These are phyloP conservation scores for Cladophialophora carrionii DNA, from an alignment of 2,329 filamentous ascomycete genomes.

Conservation along the genomic window DNA sequence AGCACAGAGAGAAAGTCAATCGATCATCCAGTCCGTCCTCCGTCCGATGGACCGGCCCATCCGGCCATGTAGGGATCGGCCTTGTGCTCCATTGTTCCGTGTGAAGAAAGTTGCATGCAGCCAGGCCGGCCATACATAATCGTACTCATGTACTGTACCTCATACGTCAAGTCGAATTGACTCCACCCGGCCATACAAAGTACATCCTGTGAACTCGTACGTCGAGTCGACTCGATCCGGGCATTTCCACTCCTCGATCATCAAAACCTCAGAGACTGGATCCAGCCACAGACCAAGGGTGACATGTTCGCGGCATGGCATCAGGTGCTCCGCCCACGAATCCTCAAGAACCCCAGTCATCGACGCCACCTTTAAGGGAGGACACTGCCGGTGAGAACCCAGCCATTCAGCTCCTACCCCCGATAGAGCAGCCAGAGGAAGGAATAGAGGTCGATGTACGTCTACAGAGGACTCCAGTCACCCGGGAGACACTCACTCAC, in stretches of 20 bases:
- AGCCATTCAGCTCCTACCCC: neutral
- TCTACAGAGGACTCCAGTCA: neutral
- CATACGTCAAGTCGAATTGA: too few relatives aligned
- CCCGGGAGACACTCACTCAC: too few relatives aligned
- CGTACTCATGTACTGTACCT: too few relatives aligned
- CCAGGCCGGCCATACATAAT: neutral
- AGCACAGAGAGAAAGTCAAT: neutral
- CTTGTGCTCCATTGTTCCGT: neutral
- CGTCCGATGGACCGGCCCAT: neutral
- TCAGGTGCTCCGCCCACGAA: neutral
- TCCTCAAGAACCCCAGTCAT: neutral
- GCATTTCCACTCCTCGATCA: neutral
- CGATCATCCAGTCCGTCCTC: neutral
- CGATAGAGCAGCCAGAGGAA: neutral
- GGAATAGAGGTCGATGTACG: slow-evolving; percentile 24
- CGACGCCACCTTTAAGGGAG: neutral
- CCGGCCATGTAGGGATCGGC: neutral
- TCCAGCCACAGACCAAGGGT: neutral
- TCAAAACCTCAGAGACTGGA: neutral
- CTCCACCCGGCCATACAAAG: too few relatives aligned
- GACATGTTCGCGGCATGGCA: neutral
- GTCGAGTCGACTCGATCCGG: neutral
- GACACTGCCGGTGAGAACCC: neutral
- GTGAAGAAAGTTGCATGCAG: neutral
- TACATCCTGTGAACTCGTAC: too few relatives aligned